Percentiles rank a stretch among this genome's conserved stretches.
Evolutionary conservation across 345 rosid genomes (phyloP).

Genomic region (Erucastrum elatum): DNA sequence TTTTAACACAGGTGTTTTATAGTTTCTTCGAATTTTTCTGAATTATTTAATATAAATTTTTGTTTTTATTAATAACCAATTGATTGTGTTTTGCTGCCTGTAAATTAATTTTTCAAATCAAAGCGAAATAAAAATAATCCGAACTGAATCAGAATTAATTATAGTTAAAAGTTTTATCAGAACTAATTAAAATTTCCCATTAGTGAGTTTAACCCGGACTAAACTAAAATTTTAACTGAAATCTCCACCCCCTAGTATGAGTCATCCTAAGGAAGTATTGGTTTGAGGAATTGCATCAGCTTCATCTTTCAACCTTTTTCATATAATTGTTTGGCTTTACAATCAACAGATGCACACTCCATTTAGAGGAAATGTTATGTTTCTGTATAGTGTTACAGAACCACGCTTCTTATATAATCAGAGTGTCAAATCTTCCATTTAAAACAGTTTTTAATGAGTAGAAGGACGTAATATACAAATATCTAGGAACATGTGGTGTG

Average conservation of each 20-base stretch:
- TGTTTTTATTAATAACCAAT: background rate
- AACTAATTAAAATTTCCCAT: too few species aligned
- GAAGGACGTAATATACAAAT: background rate
- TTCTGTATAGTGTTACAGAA: conserved; percentile 5
- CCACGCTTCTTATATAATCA: background rate
- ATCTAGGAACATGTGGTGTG: conserved; percentile 45
- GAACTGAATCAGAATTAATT: background rate
- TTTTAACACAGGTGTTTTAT: too few species aligned
- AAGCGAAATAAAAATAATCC: background rate
- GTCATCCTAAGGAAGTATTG: background rate
- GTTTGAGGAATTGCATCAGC: background rate
- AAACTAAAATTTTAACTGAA: background rate
- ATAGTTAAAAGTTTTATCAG: background rate
- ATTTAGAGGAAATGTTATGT: background rate
- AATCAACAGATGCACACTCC: conserved; percentile 2
- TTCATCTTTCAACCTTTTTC: background rate
- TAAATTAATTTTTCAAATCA: background rate
- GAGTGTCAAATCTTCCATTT: conserved; percentile 4
- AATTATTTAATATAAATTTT: background rate
- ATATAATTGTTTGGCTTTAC: background rate
- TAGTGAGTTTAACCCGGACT: too few species aligned
- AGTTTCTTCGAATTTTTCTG: background rate
- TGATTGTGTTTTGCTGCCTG: background rate
- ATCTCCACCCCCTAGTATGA: background rate
- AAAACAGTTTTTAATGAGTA: conserved; percentile 1